Base-by-base conservation (phyloP, 2,329 filamentous ascomycete genomes). In the Colletotrichum godetiae region DNA sequence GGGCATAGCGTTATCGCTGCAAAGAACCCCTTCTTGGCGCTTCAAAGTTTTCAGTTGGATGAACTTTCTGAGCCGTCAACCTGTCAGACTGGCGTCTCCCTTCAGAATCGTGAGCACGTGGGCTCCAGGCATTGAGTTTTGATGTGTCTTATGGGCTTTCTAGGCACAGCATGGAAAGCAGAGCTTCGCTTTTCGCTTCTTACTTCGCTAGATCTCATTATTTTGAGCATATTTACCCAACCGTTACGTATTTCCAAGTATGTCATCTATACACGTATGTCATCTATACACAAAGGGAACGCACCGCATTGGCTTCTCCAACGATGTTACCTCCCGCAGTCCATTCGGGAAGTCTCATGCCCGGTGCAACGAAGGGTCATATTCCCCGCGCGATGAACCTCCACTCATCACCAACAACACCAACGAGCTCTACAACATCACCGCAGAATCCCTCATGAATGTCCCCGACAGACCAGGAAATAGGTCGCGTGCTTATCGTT, bases 401-500 rank as follows among this genome's bases (percentile, higher is more conserved):
- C 13, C 24, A 12, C 12, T 7, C 37, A 63, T 11, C 12, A 27
- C 24, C 7, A 15, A 46, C n/a, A 63, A 27, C 31, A 27, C 19
- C 5, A 52, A 29, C 8, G 19, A 53, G 5, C n/a, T n/a, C 55
- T 15, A 19, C 42, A 22, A 24, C 5, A 19, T 15, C 5, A 22
- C 11, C 15, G 11, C 12, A 12, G 19, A 29, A 29, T 13, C 5
- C 31, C 15, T 42, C 29, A n/a, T 3, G 33, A 12, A 35, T 12
- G 12, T n/a, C 7, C 19, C 22, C 10, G 24, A 33, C 27, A 37
- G 11, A 72, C 22, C 10, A 24, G 57, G 68, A n/a, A 72, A 72
- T 7, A 68, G 64, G n/a, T 68, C 64, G 68, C 24, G 68, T 72
- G 64, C 68, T 72, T 68, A 72, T 72, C 64, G 63, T 24, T 31